phyloP scores from a whole-genome alignment of 2,329 filamentous ascomycete species.

The Coniosporium tulheliwenetii region DNA sequence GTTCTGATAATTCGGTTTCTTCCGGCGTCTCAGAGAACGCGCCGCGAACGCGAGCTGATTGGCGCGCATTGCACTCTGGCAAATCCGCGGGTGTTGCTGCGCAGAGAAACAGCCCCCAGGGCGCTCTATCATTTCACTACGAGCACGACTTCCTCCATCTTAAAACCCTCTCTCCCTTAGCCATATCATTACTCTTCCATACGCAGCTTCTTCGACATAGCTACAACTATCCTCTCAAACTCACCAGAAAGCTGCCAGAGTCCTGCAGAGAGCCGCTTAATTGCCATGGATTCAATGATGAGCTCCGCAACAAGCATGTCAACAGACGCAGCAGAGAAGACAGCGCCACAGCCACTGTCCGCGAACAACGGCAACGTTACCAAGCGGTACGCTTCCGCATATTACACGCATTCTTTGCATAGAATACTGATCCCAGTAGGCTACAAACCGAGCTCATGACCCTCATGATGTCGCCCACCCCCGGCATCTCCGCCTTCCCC shows the following conservation, averaged over 20 bases:
- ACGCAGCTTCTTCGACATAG: neutral
- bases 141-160: neutral
- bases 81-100: too few relatives aligned
- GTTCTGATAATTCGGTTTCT: too few relatives aligned
- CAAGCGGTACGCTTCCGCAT: slow-evolving; percentile 23
- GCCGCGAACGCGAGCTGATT: neutral
- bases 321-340: slow-evolving; percentile 8
- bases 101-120: neutral
- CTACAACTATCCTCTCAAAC: neutral
- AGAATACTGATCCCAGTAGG: slow-evolving; percentile 29
- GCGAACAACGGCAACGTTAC: slow-evolving; percentile 28
- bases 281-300: slow-evolving; percentile 1
- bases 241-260: neutral
- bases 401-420: neutral
- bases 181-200: neutral
- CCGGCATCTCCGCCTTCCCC: slow-evolving; percentile 90
- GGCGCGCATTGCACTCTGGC: neutral
- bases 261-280: neutral
- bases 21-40: neutral
- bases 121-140: neutral
- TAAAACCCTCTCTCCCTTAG: neutral
- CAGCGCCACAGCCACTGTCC: slow-evolving; percentile 12
- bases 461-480: slow-evolving; percentile 88
- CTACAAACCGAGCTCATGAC: slow-evolving; percentile 97
- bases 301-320: slow-evolving; percentile 2